Percentiles rank a stretch among this genome's conserved stretches.
Evolutionary conservation across 2,329 filamentous ascomycete species (phyloP).

Genomic region (Corynespora cassiicola): DNA sequence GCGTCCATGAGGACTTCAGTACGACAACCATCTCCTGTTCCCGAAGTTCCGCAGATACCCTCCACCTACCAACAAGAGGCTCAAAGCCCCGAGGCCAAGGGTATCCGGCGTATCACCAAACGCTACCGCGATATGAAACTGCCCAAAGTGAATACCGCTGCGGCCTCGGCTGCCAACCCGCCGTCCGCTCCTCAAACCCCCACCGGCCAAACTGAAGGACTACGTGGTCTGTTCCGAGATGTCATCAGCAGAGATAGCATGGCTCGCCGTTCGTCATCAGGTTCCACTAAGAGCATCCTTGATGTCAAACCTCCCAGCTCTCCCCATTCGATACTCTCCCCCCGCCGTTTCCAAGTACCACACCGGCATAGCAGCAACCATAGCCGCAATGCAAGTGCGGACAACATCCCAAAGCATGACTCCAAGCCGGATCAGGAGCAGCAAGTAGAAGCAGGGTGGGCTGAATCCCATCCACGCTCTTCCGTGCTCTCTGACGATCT

Average conservation of each 20-base stretch:
- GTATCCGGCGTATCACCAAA: slow-evolving; percentile 13
- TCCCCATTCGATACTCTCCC: slow-evolving; percentile 9
- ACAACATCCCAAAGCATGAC: slow-evolving; percentile 17
- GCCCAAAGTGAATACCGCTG: slow-evolving; percentile 17
- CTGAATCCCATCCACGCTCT: slow-evolving; percentile 13
- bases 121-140: slow-evolving; percentile 9
- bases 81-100: slow-evolving; percentile 2
- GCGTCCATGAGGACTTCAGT: slow-evolving; percentile 30
- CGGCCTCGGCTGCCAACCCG: slow-evolving; percentile 13
- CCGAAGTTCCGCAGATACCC: slow-evolving; percentile 30
- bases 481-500: slow-evolving; percentile 25
- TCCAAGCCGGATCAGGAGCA: slow-evolving; percentile 1
- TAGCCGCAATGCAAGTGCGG: slow-evolving; percentile 15
- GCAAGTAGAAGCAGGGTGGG: slow-evolving; percentile 23
- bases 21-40: too few species aligned
- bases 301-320: slow-evolving; percentile 12
- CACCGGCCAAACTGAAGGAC: slow-evolving; percentile 21
- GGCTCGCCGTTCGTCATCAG: slow-evolving; percentile 20
- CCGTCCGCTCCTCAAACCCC: slow-evolving; percentile 20
- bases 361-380: slow-evolving; percentile 23
- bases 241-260: slow-evolving; percentile 10
- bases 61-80: slow-evolving; percentile 14
- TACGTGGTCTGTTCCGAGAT: slow-evolving; percentile 26
- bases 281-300: slow-evolving; percentile 14
- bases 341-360: slow-evolving; percentile 17